phyloP scores from a whole-genome alignment of 1,284 basidiomycete species.

The Lignosus rhinocerotis region DNA sequence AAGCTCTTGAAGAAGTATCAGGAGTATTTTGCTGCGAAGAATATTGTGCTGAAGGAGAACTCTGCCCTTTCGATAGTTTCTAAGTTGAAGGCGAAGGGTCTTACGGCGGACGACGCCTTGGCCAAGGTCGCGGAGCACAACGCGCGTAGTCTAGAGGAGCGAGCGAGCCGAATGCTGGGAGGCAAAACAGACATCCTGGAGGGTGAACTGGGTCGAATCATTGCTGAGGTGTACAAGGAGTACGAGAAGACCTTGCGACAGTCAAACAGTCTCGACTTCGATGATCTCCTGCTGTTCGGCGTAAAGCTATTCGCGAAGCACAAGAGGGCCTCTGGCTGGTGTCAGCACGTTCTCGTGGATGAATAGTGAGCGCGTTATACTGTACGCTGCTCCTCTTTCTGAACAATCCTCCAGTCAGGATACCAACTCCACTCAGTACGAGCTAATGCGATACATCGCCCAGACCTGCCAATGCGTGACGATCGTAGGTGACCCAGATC shows the following conservation, averaged over 20 bases:
- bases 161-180: neutral
- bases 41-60: constrained; percentile 62
- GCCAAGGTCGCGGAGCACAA: constrained; percentile 17
- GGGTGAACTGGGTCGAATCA: constrained; percentile 27
- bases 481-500: constrained; percentile 92
- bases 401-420: constrained; percentile 61
- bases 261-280: constrained; percentile 85
- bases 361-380: constrained; percentile 67
- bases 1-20: constrained; percentile 60
- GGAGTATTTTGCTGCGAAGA: constrained; percentile 45
- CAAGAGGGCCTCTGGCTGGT: constrained; percentile 58
- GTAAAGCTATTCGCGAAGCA: constrained; percentile 69
- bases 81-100: constrained; percentile 77
- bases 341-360: constrained; percentile 84
- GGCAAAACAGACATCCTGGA: constrained; percentile 15
- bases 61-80: constrained; percentile 70
- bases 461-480: constrained; percentile 61
- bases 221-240: constrained; percentile 61
- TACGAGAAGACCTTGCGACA: constrained; percentile 68
- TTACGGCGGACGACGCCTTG: constrained; percentile 50
- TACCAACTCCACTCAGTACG: constrained; percentile 86
- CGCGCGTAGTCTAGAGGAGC: constrained; percentile 6
- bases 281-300: constrained; percentile 82
- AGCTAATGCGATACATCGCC: constrained; percentile 79
- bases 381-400: neutral